Evolutionary conservation across 352 stramenopile species (phyloP), one percentile per base, ranked within the genome.

Genomic region (Phytophthora litchii): DNA sequence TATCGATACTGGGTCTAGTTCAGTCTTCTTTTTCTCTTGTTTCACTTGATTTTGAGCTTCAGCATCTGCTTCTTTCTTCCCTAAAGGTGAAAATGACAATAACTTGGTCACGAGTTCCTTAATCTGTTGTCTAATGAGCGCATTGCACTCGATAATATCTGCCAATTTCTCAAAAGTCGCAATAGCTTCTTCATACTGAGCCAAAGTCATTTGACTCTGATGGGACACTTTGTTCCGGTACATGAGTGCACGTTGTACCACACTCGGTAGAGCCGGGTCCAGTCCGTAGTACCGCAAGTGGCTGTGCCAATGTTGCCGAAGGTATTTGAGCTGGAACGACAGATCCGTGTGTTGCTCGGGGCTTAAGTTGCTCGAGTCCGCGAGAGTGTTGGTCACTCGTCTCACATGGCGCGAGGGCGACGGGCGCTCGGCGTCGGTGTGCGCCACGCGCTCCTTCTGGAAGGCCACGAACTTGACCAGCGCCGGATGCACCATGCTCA

Each of bases 401-500:
- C 25, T 27, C 23, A 5, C 3, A 27, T 27, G 23, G 23, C 5
- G 23, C 7, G 8, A 32, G 4, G 12, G 12, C n/a, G 29, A 9
- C 8, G 38, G 37, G 1, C 27, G 37, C 25, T 60, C 44, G 5
- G 56, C 58, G 31, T 78, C 64, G 3, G 21, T 48, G 13, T 45
- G 60, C 3, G 60, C 58, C 41, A 78, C 70, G 32, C 71, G 67
- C 56, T 61, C 55, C 29, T 53, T 59, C 46, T 80, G 67, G 25
- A 75, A 65, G 9, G 61, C 46, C 31, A 79, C 72, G 50, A 69
- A 77, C 40, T 66, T 66, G 23, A 54, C 60, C 27, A 80, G 29
- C 38, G 75, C 72, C 13, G 67, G 67, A 37, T 75, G 63, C 23
- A 77, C 47, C 54, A 77, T 65, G 36, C 64, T 80, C 72, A 80